phyloP scores from a whole-genome alignment of 75 land plant species.

The Azolla pinnata region DNA sequence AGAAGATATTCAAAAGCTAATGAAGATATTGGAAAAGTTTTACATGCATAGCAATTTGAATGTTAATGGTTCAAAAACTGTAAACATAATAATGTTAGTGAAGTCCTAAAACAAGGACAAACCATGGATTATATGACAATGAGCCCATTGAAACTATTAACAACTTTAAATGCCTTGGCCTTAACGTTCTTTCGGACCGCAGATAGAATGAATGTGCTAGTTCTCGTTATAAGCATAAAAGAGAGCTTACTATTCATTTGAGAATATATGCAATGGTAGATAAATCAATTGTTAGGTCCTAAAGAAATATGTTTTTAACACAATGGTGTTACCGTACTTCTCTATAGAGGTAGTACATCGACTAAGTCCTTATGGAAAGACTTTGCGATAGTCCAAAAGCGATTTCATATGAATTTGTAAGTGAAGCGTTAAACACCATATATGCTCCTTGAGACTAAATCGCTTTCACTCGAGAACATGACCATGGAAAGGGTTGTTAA shows the following conservation, averaged over 20 bases:
- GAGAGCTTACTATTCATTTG: background rate
- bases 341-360: background rate
- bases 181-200: background rate
- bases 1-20: background rate
- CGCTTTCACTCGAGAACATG: too few species aligned
- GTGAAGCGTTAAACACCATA: too few species aligned
- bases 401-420: too few species aligned
- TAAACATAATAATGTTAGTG: background rate
- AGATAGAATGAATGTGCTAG: background rate
- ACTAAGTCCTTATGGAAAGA: background rate
- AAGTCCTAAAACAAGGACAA: background rate
- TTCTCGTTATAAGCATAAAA: background rate
- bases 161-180: background rate
- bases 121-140: background rate
- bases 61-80: background rate
- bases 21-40: background rate
- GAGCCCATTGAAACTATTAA: background rate
- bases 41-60: background rate
- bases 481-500: too few species aligned
- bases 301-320: background rate
- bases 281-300: background rate
- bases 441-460: too few species aligned
- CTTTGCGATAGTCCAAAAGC: too few species aligned
- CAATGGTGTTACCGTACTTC: background rate
- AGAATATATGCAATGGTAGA: background rate